Base-by-base conservation (phyloP, 1,284 basidiomycete genomes). In the Fomitopsis palustris region DNA sequence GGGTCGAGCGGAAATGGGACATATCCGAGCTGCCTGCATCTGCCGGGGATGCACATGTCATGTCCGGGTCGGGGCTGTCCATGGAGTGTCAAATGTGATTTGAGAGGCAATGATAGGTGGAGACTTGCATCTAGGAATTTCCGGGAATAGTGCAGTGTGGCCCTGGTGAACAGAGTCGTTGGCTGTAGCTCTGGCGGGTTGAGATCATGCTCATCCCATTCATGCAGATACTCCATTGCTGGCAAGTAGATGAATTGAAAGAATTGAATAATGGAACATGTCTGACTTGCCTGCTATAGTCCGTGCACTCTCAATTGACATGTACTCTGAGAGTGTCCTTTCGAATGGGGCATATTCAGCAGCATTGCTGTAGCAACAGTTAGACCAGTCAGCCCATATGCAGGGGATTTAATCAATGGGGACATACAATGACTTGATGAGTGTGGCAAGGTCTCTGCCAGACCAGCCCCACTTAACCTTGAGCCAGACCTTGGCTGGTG, bases 1-100 rank as follows among this genome's bases (percentile, higher is more conserved):
- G 23, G 25, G 17, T 25, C 16, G 25, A 16, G 10, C 0, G 66
- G 65, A 29, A 63, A 67, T 0, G 65, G 69, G 14, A 67, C 65
- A 54, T 71, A 71, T 5, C 27, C 47, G 6, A 19, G 9, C 27
- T 27, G 47, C 0, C 61, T 43, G 0, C 21, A 23, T 7, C 57
- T 29, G 27, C 67, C 67, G 2, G 56, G 21, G 8, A 43, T 19
- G 45, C 66, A 67, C 2, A 62, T 61, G 3, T 62, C 37, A 10
- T 37, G 17, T 2, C 62, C 61, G 7, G 60, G 54, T 7, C 39
- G 54, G 0, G 66, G 65, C 64, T 65, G 17, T 8, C 10, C 33
- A 4, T 5, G n/a, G 16, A 9, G 45, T 27, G 9, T 25, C 10
- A n/a, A 8, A 8, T 8, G n/a, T 9, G 37, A 8, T n/a, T 16